These are phyloP conservation scores for Solanum neorickii DNA, from an alignment of 257 asterid species.

Conservation along the genomic window DNA sequence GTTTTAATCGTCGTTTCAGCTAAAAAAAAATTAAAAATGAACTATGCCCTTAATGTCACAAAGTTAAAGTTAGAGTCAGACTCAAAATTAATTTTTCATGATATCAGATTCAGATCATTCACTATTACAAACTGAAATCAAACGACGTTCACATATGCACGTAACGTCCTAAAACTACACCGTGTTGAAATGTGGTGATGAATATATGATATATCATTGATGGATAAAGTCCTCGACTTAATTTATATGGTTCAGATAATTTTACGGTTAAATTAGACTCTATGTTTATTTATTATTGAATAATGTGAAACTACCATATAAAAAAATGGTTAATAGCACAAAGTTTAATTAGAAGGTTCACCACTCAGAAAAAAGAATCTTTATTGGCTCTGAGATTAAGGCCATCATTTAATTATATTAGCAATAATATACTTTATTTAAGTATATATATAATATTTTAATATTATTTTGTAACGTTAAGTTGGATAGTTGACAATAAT, in stretches of 20 bases:
- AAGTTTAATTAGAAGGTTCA: conserved; percentile 60
- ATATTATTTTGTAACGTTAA: not conserved
- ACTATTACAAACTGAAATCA: no score
- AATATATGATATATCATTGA: not conserved
- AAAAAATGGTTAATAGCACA: conserved; percentile 1
- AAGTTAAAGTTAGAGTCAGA: not conserved
- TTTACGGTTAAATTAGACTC: not conserved
- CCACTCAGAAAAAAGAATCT: conserved; percentile 29
- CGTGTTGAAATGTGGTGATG: not conserved
- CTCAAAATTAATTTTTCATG: not conserved
- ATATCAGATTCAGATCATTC: not conserved
- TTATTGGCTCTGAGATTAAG: conserved; percentile 35
- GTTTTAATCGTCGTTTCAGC: not conserved
- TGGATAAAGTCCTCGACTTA: not conserved
- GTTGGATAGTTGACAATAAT: not conserved
- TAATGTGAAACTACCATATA: not conserved
- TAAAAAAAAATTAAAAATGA: not conserved
- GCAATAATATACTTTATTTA: not conserved
- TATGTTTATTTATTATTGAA: not conserved
- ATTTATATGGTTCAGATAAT: not conserved
- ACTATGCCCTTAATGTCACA: not conserved
- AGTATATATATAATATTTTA: not conserved
- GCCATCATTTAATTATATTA: not conserved
- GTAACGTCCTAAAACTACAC: rapidly evolving
- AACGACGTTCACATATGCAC: no score